These are phyloP conservation scores for Petunia axillaris DNA, from an alignment of 257 asterid species.

Conservation along the genomic window DNA sequence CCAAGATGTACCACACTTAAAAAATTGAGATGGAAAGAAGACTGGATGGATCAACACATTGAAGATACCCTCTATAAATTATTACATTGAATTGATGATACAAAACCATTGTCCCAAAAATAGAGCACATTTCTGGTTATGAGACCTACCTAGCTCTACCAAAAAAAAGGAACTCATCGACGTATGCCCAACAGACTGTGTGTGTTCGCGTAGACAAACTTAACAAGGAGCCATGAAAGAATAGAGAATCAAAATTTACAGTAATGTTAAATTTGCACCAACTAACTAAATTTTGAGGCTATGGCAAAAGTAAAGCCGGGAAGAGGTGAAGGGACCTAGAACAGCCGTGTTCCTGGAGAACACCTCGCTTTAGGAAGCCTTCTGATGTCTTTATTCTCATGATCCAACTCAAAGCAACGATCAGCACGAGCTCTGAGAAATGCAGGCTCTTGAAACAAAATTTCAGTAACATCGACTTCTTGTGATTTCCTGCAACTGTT, in stretches of 20 bases:
- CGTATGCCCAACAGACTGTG: too few relatives aligned
- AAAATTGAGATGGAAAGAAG: not conserved
- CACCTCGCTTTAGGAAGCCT: constrained; percentile 2
- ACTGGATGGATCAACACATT: too few relatives aligned
- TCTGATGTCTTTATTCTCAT: not conserved
- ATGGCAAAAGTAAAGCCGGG: not conserved
- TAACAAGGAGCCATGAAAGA: constrained; percentile 12
- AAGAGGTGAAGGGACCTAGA: not conserved
- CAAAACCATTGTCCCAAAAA: not conserved
- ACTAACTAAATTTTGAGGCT: not conserved
- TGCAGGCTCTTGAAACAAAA: not conserved
- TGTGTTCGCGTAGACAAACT: not conserved
- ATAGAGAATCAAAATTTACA: not conserved
- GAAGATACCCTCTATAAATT: too few relatives aligned
- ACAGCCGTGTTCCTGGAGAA: not conserved
- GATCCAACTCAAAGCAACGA: not conserved
- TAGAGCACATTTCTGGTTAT: too few relatives aligned
- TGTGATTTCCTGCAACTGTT: not conserved
- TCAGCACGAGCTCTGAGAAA: constrained; percentile 1
- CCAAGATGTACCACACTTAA: too few relatives aligned
- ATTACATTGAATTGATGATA: not conserved
- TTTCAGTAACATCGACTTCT: not conserved
- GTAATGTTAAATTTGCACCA: not conserved
- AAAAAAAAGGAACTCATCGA: too few relatives aligned
- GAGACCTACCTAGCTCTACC: not conserved